Conservation (phyloP, 257 asterid species). For the Plantago major region DNA sequence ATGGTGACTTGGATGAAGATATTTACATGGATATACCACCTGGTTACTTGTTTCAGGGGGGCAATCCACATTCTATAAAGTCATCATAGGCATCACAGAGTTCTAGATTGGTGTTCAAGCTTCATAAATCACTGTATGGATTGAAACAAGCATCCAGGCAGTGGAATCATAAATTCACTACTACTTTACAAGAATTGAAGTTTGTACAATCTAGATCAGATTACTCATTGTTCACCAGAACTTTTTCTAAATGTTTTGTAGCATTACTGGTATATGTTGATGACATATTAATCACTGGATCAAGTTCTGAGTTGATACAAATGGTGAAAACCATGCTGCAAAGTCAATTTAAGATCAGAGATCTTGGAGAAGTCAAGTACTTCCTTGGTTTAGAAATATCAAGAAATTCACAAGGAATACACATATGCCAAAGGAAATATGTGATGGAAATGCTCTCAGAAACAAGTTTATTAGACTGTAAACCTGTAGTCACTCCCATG, state of each 20-base stretch:
- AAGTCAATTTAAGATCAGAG: neutral
- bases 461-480: neutral
- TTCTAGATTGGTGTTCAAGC: too few relatives aligned
- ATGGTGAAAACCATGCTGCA: neutral
- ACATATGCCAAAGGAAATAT: too few relatives aligned
- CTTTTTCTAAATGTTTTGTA: neutral
- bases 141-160: too few relatives aligned
- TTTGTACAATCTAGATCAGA: neutral
- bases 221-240: neutral
- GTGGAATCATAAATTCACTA: too few relatives aligned
- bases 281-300: neutral
- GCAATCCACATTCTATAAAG: too few relatives aligned
- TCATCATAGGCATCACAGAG: too few relatives aligned
- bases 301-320: neutral
- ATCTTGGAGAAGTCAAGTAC: neutral
- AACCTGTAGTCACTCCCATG: neutral
- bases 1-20: too few relatives aligned
- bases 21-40: too few relatives aligned
- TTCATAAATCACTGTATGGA: too few relatives aligned
- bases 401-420: neutral
- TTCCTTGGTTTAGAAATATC: constrained; percentile 6
- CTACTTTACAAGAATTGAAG: too few relatives aligned
- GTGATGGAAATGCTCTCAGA: constrained; percentile 5
- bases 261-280: neutral
- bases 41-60: too few relatives aligned